Base-by-base conservation (phyloP, 768 basidiomycete species). In the Pisolithus microcarpus region DNA sequence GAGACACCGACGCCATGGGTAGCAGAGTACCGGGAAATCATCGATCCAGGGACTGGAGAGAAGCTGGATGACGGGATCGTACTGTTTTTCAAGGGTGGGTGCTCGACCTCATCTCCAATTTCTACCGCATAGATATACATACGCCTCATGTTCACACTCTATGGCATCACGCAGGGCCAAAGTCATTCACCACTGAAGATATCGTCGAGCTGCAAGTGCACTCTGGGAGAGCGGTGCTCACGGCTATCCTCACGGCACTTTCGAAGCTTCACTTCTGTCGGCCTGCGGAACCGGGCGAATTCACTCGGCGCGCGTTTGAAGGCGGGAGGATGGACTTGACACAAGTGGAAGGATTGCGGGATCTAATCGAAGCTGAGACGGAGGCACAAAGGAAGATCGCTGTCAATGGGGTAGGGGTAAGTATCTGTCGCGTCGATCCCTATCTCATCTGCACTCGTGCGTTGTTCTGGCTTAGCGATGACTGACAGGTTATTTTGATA, bases 321-420 rank as follows among this genome's bases (percentile, higher is more conserved):
- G 83, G 79, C 18, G 92, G 92, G 0, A 76, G 89, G 39, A 70
- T 95, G 48, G 91, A 93, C 61, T 68, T 95, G 50, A 91, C 90
- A 0, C 86, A 94, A 67, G 91, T 90, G 1, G 92, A 95, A 62
- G 92, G 90, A 5, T 64, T 95, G 50, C 80, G 83, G 52, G 92
- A 94, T 61, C 75, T 95, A 30, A 84, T 95, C 39, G 84, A 93
- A 48, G 90, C 91, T 0, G 90, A 93, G 60, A 95, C 92, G 0
- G 89, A 91, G 58, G 72, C 70, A 16, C 92, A 95, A 64, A 74
- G 92, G 49, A 79, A 78, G 40, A 69, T 86, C 49, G 92, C 92
- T 11, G 65, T 89, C 47, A 70, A 76, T 36, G 79, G 79, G 45
- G 87, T 81, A 18, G 75, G 75, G 65, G 91, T 91, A 60, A 44